Percentiles rank a stretch among this genome's conserved stretches.
Evolutionary conservation across 2,329 filamentous ascomycete genomes (phyloP).

Genomic region (Mariannaea elegans): DNA sequence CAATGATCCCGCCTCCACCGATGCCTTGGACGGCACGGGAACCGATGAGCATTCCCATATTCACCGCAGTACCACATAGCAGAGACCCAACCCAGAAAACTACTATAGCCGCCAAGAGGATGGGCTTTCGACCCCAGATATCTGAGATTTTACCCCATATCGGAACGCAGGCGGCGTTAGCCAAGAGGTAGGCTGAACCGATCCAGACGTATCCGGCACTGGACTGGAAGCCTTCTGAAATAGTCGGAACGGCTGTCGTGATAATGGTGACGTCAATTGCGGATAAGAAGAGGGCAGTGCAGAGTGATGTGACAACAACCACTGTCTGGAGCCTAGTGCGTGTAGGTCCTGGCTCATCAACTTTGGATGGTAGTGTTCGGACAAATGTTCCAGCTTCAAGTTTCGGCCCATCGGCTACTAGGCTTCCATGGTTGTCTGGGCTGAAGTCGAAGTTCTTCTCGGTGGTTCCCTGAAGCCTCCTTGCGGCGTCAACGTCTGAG

Average conservation of each 20-base stretch:
- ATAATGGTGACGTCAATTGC: constrained; percentile 13
- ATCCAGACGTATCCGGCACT: constrained; percentile 19
- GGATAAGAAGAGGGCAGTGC: constrained; percentile 2
- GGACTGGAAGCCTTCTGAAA: constrained; percentile 6
- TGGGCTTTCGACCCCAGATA: constrained; percentile 22
- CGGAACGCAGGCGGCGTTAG: background rate
- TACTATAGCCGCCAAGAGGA: constrained; percentile 1
- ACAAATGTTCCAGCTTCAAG: too few species aligned
- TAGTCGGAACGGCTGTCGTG: constrained; percentile 16
- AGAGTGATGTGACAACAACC: too few species aligned
- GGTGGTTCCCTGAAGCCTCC: too few species aligned
- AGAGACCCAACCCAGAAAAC: constrained; percentile 7
- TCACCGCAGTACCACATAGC: constrained; percentile 1
- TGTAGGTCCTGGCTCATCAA: too few species aligned
- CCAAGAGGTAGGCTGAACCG: constrained; percentile 14
- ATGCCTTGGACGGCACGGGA: constrained; percentile 14
- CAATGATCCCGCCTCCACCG: background rate
- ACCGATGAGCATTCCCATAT: constrained; percentile 15
- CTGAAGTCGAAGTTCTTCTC: too few species aligned
- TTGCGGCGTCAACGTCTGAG: too few species aligned
- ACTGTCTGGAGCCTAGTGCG: too few species aligned
- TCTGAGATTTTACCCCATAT: constrained; percentile 17
- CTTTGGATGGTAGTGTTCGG: too few species aligned
- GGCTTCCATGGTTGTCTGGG: too few species aligned
- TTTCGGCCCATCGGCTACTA: too few species aligned